These are phyloP conservation scores for Boletellus sp. DNA, from an alignment of 768 basidiomycete species.

Conservation along the genomic window DNA sequence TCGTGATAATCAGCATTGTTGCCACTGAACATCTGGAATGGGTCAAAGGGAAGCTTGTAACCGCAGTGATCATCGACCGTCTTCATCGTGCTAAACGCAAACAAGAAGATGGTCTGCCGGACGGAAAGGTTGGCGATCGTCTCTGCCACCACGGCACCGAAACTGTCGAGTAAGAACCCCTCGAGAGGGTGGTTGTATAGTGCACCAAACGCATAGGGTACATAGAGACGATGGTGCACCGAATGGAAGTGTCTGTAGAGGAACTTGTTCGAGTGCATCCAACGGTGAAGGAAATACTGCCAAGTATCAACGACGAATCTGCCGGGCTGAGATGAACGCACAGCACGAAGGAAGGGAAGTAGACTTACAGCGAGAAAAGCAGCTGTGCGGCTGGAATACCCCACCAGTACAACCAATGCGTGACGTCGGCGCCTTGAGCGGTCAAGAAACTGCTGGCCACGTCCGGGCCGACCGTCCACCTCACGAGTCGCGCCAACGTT, in stretches of 20 bases:
- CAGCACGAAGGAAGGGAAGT: not conserved
- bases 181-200: constrained; percentile 97
- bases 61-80: constrained; percentile 97
- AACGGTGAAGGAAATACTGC: constrained; percentile 95
- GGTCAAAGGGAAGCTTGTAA: constrained; percentile 87
- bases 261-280: constrained; percentile 87
- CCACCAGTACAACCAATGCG: constrained; percentile 90
- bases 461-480: constrained; percentile 40
- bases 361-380: constrained; percentile 75
- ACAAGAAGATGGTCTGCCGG: constrained; percentile 83
- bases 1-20: constrained; percentile 98
- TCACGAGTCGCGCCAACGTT: constrained; percentile 38
- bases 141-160: constrained; percentile 80
- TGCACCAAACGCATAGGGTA: constrained; percentile 95
- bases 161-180: constrained; percentile 83
- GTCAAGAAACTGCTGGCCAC: constrained; percentile 36
- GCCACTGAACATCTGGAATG: constrained; percentile 74
- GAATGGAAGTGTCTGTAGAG: constrained; percentile 91
- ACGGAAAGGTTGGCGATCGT: constrained; percentile 59
- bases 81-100: constrained; percentile 80
- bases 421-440: constrained; percentile 38
- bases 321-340: not conserved
- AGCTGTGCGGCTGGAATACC: constrained; percentile 72
- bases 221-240: constrained; percentile 92
- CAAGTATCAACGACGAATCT: constrained; percentile 96